These are phyloP conservation scores for Aspergillus bridgeri DNA, from an alignment of 495 filamentous ascomycete genomes.

Conservation along the genomic window DNA sequence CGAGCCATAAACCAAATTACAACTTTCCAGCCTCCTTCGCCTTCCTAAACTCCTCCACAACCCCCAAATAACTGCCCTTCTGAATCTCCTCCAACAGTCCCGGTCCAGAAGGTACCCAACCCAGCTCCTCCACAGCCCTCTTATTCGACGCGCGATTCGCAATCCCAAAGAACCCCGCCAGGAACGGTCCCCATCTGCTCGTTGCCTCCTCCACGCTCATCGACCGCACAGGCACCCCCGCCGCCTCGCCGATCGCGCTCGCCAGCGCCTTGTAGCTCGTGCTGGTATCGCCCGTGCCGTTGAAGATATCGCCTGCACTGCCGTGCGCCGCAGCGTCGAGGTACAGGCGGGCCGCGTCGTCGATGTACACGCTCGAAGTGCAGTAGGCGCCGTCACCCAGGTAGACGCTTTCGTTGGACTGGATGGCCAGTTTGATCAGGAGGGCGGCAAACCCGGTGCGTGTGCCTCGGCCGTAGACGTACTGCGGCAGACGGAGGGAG, in stretches of 20 bases:
- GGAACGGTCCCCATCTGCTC: constrained; percentile 30
- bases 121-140: constrained; percentile 38
- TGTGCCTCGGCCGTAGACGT: constrained; percentile 38
- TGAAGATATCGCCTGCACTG: constrained; percentile 33
- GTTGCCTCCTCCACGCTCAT: constrained; percentile 29
- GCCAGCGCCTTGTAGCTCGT: constrained; percentile 39
- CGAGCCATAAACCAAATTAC: no score
- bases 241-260: constrained; percentile 29
- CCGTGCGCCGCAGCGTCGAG: constrained; percentile 43
- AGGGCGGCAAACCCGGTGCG: constrained; percentile 28
- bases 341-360: constrained; percentile 40
- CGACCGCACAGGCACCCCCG: constrained; percentile 28
- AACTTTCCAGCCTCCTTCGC: background rate
- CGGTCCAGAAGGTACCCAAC: constrained; percentile 32
- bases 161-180: constrained; percentile 17
- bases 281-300: constrained; percentile 40
- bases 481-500: constrained; percentile 41
- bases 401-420: constrained; percentile 35
- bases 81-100: constrained; percentile 37
- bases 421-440: constrained; percentile 28
- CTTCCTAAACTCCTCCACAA: constrained; percentile 13
- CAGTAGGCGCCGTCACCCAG: constrained; percentile 41
- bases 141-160: constrained; percentile 40
- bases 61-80: constrained; percentile 22
- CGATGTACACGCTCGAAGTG: constrained; percentile 39